Conservation (phyloP, 2,329 filamentous ascomycete genomes). For the Hypoxylon sp. region DNA sequence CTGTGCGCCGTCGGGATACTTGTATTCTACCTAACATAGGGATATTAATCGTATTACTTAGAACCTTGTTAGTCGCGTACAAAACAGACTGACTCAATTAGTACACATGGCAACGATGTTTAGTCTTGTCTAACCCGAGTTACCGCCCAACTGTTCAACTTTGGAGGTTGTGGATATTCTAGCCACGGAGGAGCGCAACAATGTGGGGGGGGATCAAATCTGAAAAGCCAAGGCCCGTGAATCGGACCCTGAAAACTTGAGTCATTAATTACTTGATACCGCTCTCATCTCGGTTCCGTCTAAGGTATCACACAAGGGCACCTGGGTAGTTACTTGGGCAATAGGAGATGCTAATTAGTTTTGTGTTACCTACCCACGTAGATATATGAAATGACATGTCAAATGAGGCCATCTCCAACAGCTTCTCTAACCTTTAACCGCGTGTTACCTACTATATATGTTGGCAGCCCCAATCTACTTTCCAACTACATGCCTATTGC, state of each 20-base stretch:
- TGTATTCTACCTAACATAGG: neutral
- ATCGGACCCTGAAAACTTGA: constrained; percentile 36
- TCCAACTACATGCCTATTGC: neutral
- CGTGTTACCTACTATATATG: neutral
- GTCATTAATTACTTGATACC: constrained; percentile 35
- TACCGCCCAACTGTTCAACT: constrained; percentile 26
- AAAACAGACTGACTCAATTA: constrained; percentile 23
- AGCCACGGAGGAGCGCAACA: constrained; percentile 19
- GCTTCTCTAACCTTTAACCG: neutral
- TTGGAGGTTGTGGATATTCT: constrained; percentile 27
- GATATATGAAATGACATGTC: constrained; percentile 1
- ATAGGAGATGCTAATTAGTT: neutral
- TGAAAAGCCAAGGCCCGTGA: constrained; percentile 27
- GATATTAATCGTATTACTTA: neutral
- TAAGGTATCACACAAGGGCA: constrained; percentile 2
- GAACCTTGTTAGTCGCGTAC: neutral
- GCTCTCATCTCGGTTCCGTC: constrained; percentile 11
- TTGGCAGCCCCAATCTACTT: neutral
- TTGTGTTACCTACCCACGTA: neutral
- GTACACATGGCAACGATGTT: constrained; percentile 9
- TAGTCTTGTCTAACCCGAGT: constrained; percentile 21
- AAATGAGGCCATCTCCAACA: constrained; percentile 2
- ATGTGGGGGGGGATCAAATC: constrained; percentile 25
- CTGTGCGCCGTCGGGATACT: neutral
- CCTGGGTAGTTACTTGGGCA: neutral